Conservation (phyloP, 306 rosid species). For the Acacia melanoxylon region DNA sequence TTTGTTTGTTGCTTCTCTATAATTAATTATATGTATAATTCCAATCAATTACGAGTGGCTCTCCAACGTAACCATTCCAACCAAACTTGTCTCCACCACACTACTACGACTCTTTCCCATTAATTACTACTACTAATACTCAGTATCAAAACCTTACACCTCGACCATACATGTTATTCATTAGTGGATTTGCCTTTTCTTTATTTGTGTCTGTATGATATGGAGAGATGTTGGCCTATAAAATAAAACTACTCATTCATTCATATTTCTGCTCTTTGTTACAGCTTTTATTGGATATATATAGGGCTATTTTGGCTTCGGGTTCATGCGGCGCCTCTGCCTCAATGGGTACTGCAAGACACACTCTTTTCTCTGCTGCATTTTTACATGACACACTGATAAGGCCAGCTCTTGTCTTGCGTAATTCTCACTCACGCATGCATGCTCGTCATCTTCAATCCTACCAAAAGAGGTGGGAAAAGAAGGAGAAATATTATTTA, state of each 20-base stretch:
- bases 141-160: background rate
- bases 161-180: background rate
- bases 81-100: background rate
- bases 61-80: slow-evolving; percentile 24
- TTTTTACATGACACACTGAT: background rate
- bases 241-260: background rate
- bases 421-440: background rate
- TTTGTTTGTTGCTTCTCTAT: background rate
- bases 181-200: background rate
- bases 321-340: background rate
- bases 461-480: background rate
- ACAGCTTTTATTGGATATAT: background rate
- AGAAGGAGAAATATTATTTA: background rate
- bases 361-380: background rate
- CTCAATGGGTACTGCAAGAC: slow-evolving; percentile 14
- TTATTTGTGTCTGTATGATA: background rate
- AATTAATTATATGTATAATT: background rate
- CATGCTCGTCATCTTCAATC: background rate
- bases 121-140: background rate
- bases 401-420: background rate
- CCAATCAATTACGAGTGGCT: slow-evolving; percentile 4
- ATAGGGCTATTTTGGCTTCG: too few species aligned
- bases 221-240: background rate
- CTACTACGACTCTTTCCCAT: background rate
- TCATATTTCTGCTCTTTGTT: background rate